A percentile compares a stretch with the other conserved stretches of the same genome.
Evolutionary conservation across 495 filamentous ascomycete genomes (phyloP).

Genomic region (Daldinia childiae): DNA sequence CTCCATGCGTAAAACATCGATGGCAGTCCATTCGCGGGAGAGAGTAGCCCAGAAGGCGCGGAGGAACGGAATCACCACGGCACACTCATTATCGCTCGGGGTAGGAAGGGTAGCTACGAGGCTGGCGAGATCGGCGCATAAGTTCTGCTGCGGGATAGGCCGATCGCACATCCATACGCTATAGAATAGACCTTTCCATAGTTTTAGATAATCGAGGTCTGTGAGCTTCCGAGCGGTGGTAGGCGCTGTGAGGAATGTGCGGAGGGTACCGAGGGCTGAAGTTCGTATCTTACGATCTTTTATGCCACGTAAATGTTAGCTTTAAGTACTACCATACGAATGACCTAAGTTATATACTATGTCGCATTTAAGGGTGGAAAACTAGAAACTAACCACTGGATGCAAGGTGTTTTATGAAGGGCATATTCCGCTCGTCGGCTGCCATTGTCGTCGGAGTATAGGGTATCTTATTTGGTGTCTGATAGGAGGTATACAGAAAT

Average conservation of each 20-base stretch:
- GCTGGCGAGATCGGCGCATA: slow-evolving; percentile 77
- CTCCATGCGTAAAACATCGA: slow-evolving; percentile 89
- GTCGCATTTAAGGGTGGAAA: not conserved
- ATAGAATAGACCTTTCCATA: slow-evolving; percentile 98
- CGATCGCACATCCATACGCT: slow-evolving; percentile 97
- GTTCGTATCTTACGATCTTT: slow-evolving; percentile 84
- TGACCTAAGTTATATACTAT: not conserved
- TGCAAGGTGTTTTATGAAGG: slow-evolving; percentile 62
- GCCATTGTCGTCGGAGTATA: slow-evolving; percentile 47
- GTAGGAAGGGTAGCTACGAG: slow-evolving; percentile 73
- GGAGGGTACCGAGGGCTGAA: slow-evolving; percentile 79
- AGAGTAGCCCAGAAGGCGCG: slow-evolving; percentile 92
- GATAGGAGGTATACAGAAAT: not conserved
- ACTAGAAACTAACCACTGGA: slow-evolving; percentile 55
- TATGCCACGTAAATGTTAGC: slow-evolving; percentile 7
- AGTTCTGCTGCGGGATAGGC: slow-evolving; percentile 83
- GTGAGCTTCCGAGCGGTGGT: slow-evolving; percentile 62
- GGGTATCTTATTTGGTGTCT: not conserved
- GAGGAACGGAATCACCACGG: slow-evolving; percentile 69
- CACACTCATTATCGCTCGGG: slow-evolving; percentile 49
- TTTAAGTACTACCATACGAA: not conserved
- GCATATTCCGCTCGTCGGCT: slow-evolving; percentile 56
- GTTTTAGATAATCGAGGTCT: slow-evolving; percentile 82
- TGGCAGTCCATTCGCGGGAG: slow-evolving; percentile 77
- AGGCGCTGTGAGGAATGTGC: slow-evolving; percentile 77